Base-by-base conservation (phyloP, 352 stramenopile species). In the Pythium diclinum region DNA sequence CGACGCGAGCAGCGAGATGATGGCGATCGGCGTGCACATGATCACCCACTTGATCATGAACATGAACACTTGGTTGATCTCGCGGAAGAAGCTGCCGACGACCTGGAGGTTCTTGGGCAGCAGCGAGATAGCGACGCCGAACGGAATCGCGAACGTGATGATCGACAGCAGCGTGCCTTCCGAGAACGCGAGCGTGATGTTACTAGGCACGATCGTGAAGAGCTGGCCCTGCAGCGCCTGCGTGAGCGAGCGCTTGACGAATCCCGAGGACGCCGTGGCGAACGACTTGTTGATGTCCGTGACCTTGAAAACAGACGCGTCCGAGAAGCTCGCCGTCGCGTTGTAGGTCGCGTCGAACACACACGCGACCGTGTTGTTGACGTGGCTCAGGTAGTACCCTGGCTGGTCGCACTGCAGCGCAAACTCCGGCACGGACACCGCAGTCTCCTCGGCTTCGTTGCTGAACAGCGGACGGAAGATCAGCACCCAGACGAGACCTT, bases 11-110 rank as follows among this genome's bases (percentile, higher is more conserved):
- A 81, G 56, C 52, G 74, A 81, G 53, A 74, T 59, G 55, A 78
- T 69, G 7, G 69, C 71, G 38, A 80, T 32, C 2, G 74, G 77
- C n/a, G 65, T 83, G 57, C 65, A 79, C 21, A 55, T 48, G 57
- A 85, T 75, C 38, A 83, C 54, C 55, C 61, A 67, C 42, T 61
- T 56, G 61, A 83, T 73, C 58, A 82, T 69, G n/a, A 17, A 46
- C 59, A 79, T 73, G 63, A 81, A 71, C 1, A 74, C 65, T 32
- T 61, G 63, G 64, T 73, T 72, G 51, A 74, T 56, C 38, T 77
- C 65, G 10, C 67, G 66, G 23, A 77, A 67, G n/a, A 79, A 63
- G 48, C 61, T 61, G 32, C 32, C 46, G 3, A 78, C 49, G 38
- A 65, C 25, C 19, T 46, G 69, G 58, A 65, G 54, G 53, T 65